Percentiles rank a stretch among this genome's conserved stretches.
Conservation (phyloP, 1,139 yeast species). For the Casaregolazyma lundiana region DNA sequence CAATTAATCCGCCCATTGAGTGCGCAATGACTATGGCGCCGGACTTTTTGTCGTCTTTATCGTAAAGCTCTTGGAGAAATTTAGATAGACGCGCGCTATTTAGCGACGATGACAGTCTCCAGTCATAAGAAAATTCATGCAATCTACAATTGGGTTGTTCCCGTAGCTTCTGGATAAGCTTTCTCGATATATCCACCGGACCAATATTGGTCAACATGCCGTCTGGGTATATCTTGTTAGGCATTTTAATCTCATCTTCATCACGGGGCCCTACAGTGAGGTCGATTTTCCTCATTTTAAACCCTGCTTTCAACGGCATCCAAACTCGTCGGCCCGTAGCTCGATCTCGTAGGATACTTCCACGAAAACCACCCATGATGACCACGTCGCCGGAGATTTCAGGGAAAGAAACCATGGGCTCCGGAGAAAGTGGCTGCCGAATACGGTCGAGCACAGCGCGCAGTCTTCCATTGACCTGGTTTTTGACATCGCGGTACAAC, state of each 20-base stretch:
- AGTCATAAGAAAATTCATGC: slow-evolving; percentile 81
- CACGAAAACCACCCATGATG: slow-evolving; percentile 83
- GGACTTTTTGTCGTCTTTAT: slow-evolving; percentile 39
- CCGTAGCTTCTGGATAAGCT: slow-evolving; percentile 51
- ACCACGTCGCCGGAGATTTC: slow-evolving; percentile 71
- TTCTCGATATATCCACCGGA: slow-evolving; percentile 74
- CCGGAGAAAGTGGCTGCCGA: not conserved
- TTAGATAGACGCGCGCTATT: slow-evolving; percentile 47
- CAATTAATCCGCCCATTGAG: slow-evolving; percentile 88
- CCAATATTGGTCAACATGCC: slow-evolving; percentile 81
- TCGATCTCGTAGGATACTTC: slow-evolving; percentile 68
- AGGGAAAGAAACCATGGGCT: slow-evolving; percentile 20
- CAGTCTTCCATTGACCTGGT: slow-evolving; percentile 61
- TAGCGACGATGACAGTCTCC: slow-evolving; percentile 71
- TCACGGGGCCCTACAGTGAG: slow-evolving; percentile 66
- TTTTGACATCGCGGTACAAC: slow-evolving; percentile 50
- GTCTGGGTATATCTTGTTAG: slow-evolving; percentile 57
- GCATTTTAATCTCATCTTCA: slow-evolving; percentile 52
- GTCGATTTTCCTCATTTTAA: slow-evolving; percentile 65
- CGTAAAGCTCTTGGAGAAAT: slow-evolving; percentile 44
- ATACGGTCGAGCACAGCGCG: slow-evolving; percentile 61
- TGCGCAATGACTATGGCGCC: slow-evolving; percentile 75
- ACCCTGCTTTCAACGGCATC: slow-evolving; percentile 86
- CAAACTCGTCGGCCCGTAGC: slow-evolving; percentile 65
- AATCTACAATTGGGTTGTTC: slow-evolving; percentile 59